Conservation (phyloP, 2,329 filamentous ascomycete genomes). For the Sphaerulina vaccinii region DNA sequence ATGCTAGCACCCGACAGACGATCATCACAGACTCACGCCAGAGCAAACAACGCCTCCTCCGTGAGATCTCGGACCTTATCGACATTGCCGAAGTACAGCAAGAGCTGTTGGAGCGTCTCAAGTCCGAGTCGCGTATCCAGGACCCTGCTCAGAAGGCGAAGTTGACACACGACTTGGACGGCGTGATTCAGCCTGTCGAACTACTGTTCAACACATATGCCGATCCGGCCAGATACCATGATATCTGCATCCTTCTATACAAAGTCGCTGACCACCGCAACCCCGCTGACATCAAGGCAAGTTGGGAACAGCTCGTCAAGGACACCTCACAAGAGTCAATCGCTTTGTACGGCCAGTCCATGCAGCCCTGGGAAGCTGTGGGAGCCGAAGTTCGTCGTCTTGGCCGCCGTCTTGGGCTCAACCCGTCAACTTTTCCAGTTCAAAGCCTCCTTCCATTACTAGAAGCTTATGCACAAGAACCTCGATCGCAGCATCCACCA, state of each 20-base stretch:
- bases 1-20: slow-evolving; percentile 78
- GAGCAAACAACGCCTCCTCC: slow-evolving; percentile 78
- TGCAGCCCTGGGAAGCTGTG: slow-evolving; percentile 68
- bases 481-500: slow-evolving; percentile 52
- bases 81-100: slow-evolving; percentile 95
- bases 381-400: slow-evolving; percentile 59
- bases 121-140: slow-evolving; percentile 67
- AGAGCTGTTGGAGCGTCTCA: slow-evolving; percentile 77
- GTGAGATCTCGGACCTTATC: slow-evolving; percentile 79
- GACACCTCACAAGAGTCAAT: slow-evolving; percentile 57
- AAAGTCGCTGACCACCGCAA: slow-evolving; percentile 89
- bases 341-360: slow-evolving; percentile 40
- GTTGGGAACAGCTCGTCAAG: slow-evolving; percentile 80
- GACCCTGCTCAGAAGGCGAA: slow-evolving; percentile 64
- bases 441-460: slow-evolving; percentile 55
- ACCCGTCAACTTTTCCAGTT: slow-evolving; percentile 37
- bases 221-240: slow-evolving; percentile 88
- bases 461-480: slow-evolving; percentile 53
- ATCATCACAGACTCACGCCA: slow-evolving; percentile 60
- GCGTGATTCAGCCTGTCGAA: slow-evolving; percentile 72
- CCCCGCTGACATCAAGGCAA: slow-evolving; percentile 75
- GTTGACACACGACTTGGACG: slow-evolving; percentile 58
- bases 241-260: slow-evolving; percentile 89
- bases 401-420: slow-evolving; percentile 50
- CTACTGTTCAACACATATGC: slow-evolving; percentile 94